Evolutionary conservation across 2,329 filamentous ascomycete genomes (phyloP).

Genomic region (Phaeophleospora eucalypticola): DNA sequence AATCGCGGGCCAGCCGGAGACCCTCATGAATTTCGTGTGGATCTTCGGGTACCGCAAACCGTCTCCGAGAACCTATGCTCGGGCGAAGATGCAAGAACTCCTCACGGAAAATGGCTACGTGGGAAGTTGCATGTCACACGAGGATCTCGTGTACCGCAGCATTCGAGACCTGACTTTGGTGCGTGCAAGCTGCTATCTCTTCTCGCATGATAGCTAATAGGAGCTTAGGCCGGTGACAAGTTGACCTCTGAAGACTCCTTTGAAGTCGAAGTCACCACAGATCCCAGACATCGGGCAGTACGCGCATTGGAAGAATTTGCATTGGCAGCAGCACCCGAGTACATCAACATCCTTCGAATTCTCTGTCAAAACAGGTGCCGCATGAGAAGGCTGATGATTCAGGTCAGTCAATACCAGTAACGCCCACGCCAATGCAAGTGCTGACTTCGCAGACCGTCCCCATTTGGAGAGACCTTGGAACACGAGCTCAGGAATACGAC

Average conservation of each 20-base stretch:
- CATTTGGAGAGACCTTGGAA: slow-evolving; percentile 80
- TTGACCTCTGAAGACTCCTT: slow-evolving; percentile 73
- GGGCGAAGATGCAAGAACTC: slow-evolving; percentile 50
- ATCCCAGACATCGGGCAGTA: slow-evolving; percentile 70
- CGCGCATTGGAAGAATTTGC: slow-evolving; percentile 68
- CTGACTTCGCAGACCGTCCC: slow-evolving; percentile 28
- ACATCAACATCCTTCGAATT: slow-evolving; percentile 77
- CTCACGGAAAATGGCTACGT: slow-evolving; percentile 70
- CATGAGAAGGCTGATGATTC: slow-evolving; percentile 81
- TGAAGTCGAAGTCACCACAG: slow-evolving; percentile 67
- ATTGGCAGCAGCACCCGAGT: slow-evolving; percentile 55
- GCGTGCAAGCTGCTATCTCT: neutral
- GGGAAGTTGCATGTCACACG: slow-evolving; percentile 63
- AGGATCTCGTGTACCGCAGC: slow-evolving; percentile 73
- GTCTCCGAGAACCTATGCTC: slow-evolving; percentile 76
- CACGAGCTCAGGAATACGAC: slow-evolving; percentile 53
- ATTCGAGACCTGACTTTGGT: slow-evolving; percentile 57
- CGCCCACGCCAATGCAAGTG: neutral
- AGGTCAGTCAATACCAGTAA: slow-evolving; percentile 47
- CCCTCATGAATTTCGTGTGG: slow-evolving; percentile 43
- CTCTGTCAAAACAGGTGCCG: slow-evolving; percentile 88
- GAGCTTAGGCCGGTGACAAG: slow-evolving; percentile 62
- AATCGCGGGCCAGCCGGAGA: slow-evolving; percentile 22
- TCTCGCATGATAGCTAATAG: slow-evolving; percentile 74
- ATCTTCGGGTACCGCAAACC: slow-evolving; percentile 64